Percentiles rank a stretch among this genome's conserved stretches.
These are phyloP conservation scores for Aurifilum marmelostoma DNA, from an alignment of 2,329 filamentous ascomycete genomes.

Conservation along the genomic window DNA sequence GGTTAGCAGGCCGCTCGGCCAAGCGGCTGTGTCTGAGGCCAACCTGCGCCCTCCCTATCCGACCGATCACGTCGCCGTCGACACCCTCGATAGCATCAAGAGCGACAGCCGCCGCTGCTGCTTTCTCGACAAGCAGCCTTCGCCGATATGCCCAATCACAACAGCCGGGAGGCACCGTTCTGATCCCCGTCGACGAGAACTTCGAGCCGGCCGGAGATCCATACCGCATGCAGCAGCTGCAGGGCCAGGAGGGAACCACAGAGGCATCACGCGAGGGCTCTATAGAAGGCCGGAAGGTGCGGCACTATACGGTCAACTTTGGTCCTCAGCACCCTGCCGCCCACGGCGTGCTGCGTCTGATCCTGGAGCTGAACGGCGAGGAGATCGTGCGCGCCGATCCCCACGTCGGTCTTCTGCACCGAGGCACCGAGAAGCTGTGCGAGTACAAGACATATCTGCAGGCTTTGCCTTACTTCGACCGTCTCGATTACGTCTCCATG, in stretches of 20 bases:
- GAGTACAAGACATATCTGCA: conserved; percentile 99
- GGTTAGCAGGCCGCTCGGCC: conserved; percentile 72
- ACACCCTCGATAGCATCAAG: conserved; percentile 30
- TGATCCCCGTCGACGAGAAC: conserved; percentile 67
- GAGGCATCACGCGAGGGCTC: conserved; percentile 54
- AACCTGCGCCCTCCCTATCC: conserved; percentile 33
- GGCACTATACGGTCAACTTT: conserved; percentile 99
- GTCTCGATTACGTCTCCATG: conserved; percentile 99
- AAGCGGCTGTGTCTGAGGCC: conserved; percentile 66
- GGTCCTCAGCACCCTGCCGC: conserved; percentile 98
- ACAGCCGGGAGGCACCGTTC: conserved; percentile 59
- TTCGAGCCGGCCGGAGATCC: conserved; percentile 56
- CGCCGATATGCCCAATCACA: conserved; percentile 65
- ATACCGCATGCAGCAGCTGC: conserved; percentile 50
- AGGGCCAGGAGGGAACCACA: conserved; percentile 45
- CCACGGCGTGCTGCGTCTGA: conserved; percentile 95
- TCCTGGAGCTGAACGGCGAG: conserved; percentile 96
- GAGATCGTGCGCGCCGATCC: conserved; percentile 96
- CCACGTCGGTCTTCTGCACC: conserved; percentile 93
- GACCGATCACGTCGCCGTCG: conserved; percentile 32
- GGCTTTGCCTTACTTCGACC: conserved; percentile 97
- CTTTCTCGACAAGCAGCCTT: conserved; percentile 66
- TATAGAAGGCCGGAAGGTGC: conserved; percentile 75
- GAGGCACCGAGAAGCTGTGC: conserved; percentile 98
- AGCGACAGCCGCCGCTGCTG: conserved; percentile 38